Evolutionary conservation across 306 rosid genomes (phyloP).

Genomic region (Medicago arabica): DNA sequence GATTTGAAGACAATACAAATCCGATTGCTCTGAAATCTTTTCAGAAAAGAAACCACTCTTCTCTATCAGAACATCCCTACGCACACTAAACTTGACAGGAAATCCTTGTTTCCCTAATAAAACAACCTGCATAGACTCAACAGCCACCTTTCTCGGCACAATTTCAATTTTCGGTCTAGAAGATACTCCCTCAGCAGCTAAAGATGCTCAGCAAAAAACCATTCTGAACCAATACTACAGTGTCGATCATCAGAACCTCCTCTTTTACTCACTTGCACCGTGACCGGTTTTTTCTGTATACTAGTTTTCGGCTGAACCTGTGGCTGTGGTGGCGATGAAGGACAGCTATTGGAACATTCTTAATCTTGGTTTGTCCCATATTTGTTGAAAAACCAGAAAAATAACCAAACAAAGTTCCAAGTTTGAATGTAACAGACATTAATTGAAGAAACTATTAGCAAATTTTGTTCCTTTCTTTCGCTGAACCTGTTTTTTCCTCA

Average conservation of each 20-base stretch:
- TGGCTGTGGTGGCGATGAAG: slow-evolving; percentile 51
- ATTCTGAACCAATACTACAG: slow-evolving; percentile 51
- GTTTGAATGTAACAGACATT: slow-evolving; percentile 34
- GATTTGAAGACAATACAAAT: slow-evolving; percentile 65
- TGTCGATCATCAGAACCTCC: slow-evolving; percentile 56
- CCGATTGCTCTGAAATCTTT: slow-evolving; percentile 59
- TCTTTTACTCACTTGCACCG: slow-evolving; percentile 53
- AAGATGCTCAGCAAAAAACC: slow-evolving; percentile 52
- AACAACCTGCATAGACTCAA: slow-evolving; percentile 86
- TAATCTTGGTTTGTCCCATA: slow-evolving; percentile 75
- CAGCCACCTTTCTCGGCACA: slow-evolving; percentile 89
- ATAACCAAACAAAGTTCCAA: slow-evolving; percentile 28
- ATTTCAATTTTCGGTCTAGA: slow-evolving; percentile 68
- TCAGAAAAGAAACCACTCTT: slow-evolving; percentile 74
- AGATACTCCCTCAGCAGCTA: slow-evolving; percentile 60
- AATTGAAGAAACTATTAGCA: slow-evolving; percentile 25
- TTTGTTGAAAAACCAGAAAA: slow-evolving; percentile 19
- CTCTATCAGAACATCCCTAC: slow-evolving; percentile 67
- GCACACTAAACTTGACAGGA: slow-evolving; percentile 89
- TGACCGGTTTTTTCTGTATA: slow-evolving; percentile 60
- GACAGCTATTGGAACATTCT: slow-evolving; percentile 94
- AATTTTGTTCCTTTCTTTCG: slow-evolving; percentile 37
- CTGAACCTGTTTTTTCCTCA: too few species aligned
- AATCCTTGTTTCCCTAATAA: slow-evolving; percentile 88
- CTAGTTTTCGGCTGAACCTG: background rate